Conservation (phyloP, 495 filamentous ascomycete species). For the Neurospora sp. region DNA sequence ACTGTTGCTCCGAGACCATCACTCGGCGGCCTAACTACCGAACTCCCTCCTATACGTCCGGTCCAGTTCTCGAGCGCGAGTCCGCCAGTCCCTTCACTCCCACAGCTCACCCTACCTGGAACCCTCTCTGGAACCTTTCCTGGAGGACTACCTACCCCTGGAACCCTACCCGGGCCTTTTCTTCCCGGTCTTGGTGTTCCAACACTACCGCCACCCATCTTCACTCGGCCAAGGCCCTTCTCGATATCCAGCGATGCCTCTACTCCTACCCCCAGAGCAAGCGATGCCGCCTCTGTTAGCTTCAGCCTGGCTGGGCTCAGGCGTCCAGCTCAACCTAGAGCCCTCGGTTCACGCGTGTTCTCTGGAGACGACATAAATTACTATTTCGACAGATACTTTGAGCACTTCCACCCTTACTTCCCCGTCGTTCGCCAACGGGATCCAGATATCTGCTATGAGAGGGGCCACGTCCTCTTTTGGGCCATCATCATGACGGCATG, state of each 20-base stretch:
- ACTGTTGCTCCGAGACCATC: constrained; percentile 21
- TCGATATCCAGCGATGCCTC: constrained; percentile 5
- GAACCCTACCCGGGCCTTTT: background rate
- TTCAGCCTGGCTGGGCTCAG: background rate
- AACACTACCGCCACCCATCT: constrained; percentile 5
- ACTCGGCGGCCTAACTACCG: background rate
- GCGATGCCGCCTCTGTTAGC: constrained; percentile 1
- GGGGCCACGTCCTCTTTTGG: constrained; percentile 33
- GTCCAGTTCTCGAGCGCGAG: constrained; percentile 5
- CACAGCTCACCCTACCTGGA: background rate
- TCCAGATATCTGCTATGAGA: constrained; percentile 29
- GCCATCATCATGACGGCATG: constrained; percentile 33
- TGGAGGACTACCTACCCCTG: background rate
- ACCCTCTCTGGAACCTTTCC: background rate
- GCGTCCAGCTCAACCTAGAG: constrained; percentile 23
- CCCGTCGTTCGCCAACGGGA: constrained; percentile 29
- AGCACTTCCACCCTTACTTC: constrained; percentile 35
- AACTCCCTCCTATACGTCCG: constrained; percentile 7
- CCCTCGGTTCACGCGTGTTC: constrained; percentile 33
- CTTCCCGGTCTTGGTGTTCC: constrained; percentile 2
- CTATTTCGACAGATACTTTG: constrained; percentile 35
- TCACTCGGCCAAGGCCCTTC: constrained; percentile 7
- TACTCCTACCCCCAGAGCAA: constrained; percentile 4
- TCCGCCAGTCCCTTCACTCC: background rate
- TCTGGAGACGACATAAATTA: constrained; percentile 37